Evolutionary conservation across 192 early-diverging fungal species (phyloP).

Genomic region (Mortierella antarctica): DNA sequence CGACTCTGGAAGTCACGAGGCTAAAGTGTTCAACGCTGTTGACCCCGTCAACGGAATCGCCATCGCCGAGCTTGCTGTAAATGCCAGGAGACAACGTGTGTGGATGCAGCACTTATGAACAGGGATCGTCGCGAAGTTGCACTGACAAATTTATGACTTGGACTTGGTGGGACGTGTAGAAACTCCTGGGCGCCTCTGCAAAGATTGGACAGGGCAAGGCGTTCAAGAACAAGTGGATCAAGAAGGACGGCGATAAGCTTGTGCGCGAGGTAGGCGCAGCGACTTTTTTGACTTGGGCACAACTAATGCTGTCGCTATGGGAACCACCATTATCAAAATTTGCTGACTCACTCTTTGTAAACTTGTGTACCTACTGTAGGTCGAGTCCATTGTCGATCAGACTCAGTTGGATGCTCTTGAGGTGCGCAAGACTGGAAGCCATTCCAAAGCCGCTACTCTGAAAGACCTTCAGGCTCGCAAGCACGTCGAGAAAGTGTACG

Average conservation of each 20-base stretch:
- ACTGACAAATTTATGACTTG: background rate
- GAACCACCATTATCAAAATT: background rate
- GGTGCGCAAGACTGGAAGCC: slow-evolving; percentile 72
- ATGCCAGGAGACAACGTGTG: background rate
- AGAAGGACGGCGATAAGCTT: slow-evolving; percentile 79
- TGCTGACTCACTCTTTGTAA: background rate
- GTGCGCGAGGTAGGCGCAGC: slow-evolving; percentile 63
- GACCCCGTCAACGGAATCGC: slow-evolving; percentile 84
- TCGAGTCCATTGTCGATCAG: slow-evolving; percentile 86
- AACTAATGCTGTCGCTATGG: background rate
- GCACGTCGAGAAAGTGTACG: slow-evolving; percentile 74
- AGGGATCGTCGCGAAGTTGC: background rate
- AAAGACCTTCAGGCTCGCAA: slow-evolving; percentile 84
- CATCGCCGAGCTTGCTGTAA: slow-evolving; percentile 86
- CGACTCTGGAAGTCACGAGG: slow-evolving; percentile 92
- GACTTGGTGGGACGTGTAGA: slow-evolving; percentile 18
- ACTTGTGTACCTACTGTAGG: slow-evolving; percentile 31
- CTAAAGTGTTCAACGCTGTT: slow-evolving; percentile 88
- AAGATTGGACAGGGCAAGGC: slow-evolving; percentile 96
- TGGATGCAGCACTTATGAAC: slow-evolving; percentile 3
- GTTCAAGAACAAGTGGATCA: slow-evolving; percentile 99
- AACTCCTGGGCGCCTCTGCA: slow-evolving; percentile 76
- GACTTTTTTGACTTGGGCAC: no score
- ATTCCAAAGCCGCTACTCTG: slow-evolving; percentile 72
- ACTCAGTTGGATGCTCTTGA: slow-evolving; percentile 78